Percentiles rank a stretch among this genome's conserved stretches.
Evolutionary conservation across 768 basidiomycete species (phyloP).

Genomic region (Cystofilobasidium macerans): DNA sequence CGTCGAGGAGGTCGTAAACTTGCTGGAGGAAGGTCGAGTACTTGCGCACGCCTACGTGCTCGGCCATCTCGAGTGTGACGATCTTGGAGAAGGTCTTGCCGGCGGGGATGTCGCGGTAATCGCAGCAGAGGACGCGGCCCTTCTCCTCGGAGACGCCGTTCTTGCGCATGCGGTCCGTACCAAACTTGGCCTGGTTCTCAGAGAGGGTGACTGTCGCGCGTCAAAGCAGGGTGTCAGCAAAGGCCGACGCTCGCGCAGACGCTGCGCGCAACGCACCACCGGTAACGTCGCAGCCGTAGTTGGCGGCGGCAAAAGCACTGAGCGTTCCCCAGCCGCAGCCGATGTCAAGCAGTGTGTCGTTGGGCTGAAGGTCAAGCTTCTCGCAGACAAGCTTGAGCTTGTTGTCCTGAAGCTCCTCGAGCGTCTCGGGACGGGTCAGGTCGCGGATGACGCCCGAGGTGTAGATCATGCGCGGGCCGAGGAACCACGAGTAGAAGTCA

Average conservation of each 20-base stretch:
- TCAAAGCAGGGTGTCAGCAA: neutral
- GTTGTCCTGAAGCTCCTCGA: slow-evolving; percentile 96
- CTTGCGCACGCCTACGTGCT: slow-evolving; percentile 93
- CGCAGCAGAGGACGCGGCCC: slow-evolving; percentile 83
- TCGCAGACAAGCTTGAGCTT: slow-evolving; percentile 91
- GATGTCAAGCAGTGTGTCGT: slow-evolving; percentile 50
- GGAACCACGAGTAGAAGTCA: slow-evolving; percentile 94
- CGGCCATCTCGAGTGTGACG: slow-evolving; percentile 94
- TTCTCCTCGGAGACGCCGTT: slow-evolving; percentile 64
- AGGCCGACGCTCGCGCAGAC: too few species aligned
- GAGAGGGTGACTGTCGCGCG: slow-evolving; percentile 58
- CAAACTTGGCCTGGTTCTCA: slow-evolving; percentile 83
- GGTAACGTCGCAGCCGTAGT: slow-evolving; percentile 90
- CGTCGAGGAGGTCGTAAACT: slow-evolving; percentile 83
- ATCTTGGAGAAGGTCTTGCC: slow-evolving; percentile 80
- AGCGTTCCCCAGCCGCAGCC: slow-evolving; percentile 89
- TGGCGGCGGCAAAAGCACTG: slow-evolving; percentile 87
- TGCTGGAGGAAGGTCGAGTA: slow-evolving; percentile 81
- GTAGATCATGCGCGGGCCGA: slow-evolving; percentile 93
- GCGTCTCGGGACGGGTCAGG: slow-evolving; percentile 59
- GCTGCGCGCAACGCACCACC: slow-evolving; percentile 47
- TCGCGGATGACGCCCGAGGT: slow-evolving; percentile 80
- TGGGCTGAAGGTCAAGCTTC: slow-evolving; percentile 79
- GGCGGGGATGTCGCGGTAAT: slow-evolving; percentile 73
- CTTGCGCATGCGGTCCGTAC: slow-evolving; percentile 68